Conservation (phyloP, 2,329 filamentous ascomycete species). For the Setomelanomma holmii region DNA sequence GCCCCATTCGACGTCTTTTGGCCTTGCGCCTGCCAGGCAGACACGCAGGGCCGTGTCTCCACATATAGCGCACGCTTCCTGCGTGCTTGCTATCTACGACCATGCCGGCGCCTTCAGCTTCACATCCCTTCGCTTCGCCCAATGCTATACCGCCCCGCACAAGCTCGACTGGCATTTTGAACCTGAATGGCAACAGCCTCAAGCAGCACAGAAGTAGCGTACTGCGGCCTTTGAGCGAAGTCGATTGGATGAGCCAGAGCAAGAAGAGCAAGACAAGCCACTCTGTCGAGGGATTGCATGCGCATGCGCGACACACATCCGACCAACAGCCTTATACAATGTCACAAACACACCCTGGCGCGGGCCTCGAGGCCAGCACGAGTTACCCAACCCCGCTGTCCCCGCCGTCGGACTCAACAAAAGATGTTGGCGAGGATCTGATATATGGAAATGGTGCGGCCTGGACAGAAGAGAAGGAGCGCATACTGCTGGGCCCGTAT, state of each 20-base stretch:
- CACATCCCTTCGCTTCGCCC: conserved; percentile 45
- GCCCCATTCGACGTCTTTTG: neutral
- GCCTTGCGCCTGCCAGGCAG: conserved; percentile 6
- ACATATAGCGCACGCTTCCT: conserved; percentile 2
- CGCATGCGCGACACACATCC: conserved; percentile 6
- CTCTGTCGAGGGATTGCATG: conserved; percentile 20
- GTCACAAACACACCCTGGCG: conserved; percentile 5
- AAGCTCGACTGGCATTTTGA: conserved; percentile 44
- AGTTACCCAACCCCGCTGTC: conserved; percentile 40
- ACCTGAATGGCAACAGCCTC: conserved; percentile 36
- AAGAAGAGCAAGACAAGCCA: conserved; percentile 48
- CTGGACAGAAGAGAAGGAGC: conserved; percentile 79
- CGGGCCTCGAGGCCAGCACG: conserved; percentile 19
- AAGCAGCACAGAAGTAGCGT: conserved; percentile 39
- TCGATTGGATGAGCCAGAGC: conserved; percentile 50
- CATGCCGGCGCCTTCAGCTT: conserved; percentile 25
- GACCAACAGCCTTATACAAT: conserved; percentile 16
- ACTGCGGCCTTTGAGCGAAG: conserved; percentile 47
- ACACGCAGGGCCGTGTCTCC: conserved; percentile 7
- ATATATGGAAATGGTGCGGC: conserved; percentile 53
- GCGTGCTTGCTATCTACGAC: conserved; percentile 1
- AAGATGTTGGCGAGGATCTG: conserved; percentile 45
- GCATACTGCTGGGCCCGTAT: conserved; percentile 77
- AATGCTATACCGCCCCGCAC: conserved; percentile 52
- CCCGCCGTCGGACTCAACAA: conserved; percentile 33